Conservation (phyloP, 140 eudicot species). For the Bidens hawaiensis region DNA sequence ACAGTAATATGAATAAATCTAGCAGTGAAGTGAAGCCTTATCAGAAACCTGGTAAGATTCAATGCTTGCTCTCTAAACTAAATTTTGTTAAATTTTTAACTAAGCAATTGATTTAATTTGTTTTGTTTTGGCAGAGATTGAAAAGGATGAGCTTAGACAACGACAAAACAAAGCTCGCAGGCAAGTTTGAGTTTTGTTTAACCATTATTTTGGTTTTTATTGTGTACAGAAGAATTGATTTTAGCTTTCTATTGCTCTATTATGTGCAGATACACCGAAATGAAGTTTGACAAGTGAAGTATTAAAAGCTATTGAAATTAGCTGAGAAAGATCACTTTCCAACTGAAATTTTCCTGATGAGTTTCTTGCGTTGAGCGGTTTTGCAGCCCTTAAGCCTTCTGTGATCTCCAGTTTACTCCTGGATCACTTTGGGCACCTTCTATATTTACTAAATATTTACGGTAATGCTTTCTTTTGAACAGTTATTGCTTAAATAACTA, state of each 20-base stretch:
- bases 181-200: slow-evolving; percentile 33
- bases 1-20: slow-evolving; percentile 38
- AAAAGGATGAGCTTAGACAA: slow-evolving; percentile 64
- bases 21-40: slow-evolving; percentile 52
- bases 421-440: slow-evolving; percentile 61
- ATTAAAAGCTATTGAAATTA: slow-evolving; percentile 29
- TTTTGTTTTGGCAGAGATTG: slow-evolving; percentile 42
- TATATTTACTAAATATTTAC: slow-evolving; percentile 39
- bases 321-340: slow-evolving; percentile 33
- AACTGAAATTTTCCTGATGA: not conserved
- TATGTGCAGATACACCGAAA: slow-evolving; percentile 80
- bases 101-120: not conserved
- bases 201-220: not conserved
- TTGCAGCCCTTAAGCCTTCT: slow-evolving; percentile 64
- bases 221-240: not conserved
- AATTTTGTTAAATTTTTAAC: too few relatives aligned
- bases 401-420: slow-evolving; percentile 49
- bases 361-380: slow-evolving; percentile 28
- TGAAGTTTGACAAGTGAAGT: slow-evolving; percentile 94
- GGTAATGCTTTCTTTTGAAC: too few relatives aligned
- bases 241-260: not conserved
- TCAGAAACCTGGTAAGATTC: slow-evolving; percentile 68
- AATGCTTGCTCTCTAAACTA: not conserved
- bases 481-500: too few relatives aligned
- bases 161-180: slow-evolving; percentile 94